Base-by-base conservation (phyloP, 352 stramenopile genomes). In the Pythium biforme region DNA sequence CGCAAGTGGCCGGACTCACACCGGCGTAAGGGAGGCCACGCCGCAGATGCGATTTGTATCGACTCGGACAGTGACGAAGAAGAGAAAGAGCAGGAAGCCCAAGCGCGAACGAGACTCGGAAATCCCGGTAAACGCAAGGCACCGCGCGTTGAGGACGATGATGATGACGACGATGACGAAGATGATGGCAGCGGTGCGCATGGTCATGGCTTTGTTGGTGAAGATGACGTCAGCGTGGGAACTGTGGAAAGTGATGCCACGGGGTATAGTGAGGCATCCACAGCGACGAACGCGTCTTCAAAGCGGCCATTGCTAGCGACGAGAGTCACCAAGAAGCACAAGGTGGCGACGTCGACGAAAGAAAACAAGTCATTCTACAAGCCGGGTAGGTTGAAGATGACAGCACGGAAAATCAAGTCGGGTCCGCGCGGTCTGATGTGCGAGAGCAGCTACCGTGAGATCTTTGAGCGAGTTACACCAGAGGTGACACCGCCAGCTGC, bases 281-380 rank as follows among this genome's bases (percentile, higher is more conserved):
- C 22, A 1, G 43, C 11, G 22, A 41, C 49, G 8, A 55, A 22
- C 6, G 27, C 43, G n/a, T 19, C 46, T 26, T 48, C 39, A 7
- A 66, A 66, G 52, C 54, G 53, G 23, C 61, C 61, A 5, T 39
- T 62, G n/a, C 47, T 68, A 23, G 54, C 40, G 39, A 62, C 61
- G 11, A 19, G 26, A n/a, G 53, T 19, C 15, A 62, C 11, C 33
- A 60, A 66, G 51, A 59, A 55, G 39, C 50, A 43, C 3, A 55
- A 41, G 39, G 37, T 43, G 37, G 17, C 2, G 37, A n/a, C 1
- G 12, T 10, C 1, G 12, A n/a, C 37, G 17, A 43, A 19, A 43
- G 6, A 43, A 12, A 43, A 2, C 12, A 43, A 43, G 37, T 5
- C n/a, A n/a, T 20, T 40, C 20, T 59, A 64, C 11, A 19, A 25